phyloP scores from a whole-genome alignment of 306 rosid genomes.

The Arachis hypogaea region DNA sequence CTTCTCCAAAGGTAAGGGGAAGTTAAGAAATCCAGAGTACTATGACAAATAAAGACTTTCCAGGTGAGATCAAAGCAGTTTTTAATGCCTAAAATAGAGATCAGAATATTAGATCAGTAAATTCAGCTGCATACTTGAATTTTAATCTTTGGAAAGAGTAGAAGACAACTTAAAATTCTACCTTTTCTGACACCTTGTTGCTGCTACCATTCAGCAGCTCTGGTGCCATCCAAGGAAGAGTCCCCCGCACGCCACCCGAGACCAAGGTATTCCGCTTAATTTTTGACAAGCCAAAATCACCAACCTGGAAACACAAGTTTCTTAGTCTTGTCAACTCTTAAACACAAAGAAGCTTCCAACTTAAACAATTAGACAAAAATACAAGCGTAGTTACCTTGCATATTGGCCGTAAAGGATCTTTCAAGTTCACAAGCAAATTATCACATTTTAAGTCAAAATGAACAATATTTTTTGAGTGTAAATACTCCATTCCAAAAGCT shows the following conservation, averaged over 20 bases:
- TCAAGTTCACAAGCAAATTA: conserved; percentile 89
- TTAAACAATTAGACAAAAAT: conserved; percentile 10
- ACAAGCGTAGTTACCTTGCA: conserved; percentile 67
- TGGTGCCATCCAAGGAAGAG: conserved; percentile 98
- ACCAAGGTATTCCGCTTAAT: conserved; percentile 89
- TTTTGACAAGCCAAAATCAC: conserved; percentile 96
- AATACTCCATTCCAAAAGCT: conserved; percentile 98
- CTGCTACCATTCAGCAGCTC: conserved; percentile 90
- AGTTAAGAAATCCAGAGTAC: conserved; percentile 4
- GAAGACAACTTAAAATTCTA: conserved; percentile 39
- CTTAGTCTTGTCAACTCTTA: not conserved
- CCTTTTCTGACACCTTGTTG: conserved; percentile 95
- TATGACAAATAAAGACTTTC: conserved; percentile 1
- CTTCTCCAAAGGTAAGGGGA: not conserved
- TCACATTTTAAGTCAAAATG: conserved; percentile 95
- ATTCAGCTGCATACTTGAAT: conserved; percentile 12
- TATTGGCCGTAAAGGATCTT: conserved; percentile 86
- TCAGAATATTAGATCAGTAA: conserved; percentile 28
- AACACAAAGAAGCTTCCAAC: not conserved
- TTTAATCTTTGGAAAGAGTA: conserved; percentile 14
- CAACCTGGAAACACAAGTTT: conserved; percentile 62
- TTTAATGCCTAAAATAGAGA: conserved; percentile 27
- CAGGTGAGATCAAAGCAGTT: conserved; percentile 15
- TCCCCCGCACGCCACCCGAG: conserved; percentile 95
- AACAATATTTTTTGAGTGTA: conserved; percentile 91